Evolutionary conservation across 768 basidiomycete species (phyloP), one percentile per base, ranked within the genome.

Genomic region (Leccinellum albellum): DNA sequence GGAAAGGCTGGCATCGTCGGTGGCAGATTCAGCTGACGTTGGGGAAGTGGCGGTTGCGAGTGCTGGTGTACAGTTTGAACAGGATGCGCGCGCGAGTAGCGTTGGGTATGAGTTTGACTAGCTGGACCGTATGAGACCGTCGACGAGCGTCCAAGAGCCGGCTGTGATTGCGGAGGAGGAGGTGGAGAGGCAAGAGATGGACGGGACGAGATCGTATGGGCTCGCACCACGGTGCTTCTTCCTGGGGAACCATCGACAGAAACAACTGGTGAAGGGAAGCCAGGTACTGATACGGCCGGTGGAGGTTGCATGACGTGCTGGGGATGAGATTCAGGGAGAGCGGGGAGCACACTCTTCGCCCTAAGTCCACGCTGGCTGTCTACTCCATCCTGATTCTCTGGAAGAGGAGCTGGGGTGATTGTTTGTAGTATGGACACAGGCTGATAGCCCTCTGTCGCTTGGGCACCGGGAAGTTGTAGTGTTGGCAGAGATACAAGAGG

Each of bases 1-100:
- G 89, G 89, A 71, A 90, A 89, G 51, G 79, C 78, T 0, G 87
- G 82, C 7, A 80, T 78, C 0, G 87, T 82, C 6, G 89, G 69
- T 31, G 72, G 40, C 50, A 61, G 44, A 13, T 59, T 57, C 35
- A 69, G 58, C 58, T 63, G 69, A 29, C 47, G 59, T 48, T 50
- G 66, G 10, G 45, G 63, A 53, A 50, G 57, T 46, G 52, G 61
- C 3, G 47, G 46, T 44, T 61, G 61, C 2, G 48, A 55, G 26
- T 40, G 55, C 8, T 57, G 65, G 17, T 58, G 68, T 0, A 23
- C 1, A 3, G 42, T 7, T 7, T 55, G 60, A 32, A 37, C 20
- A 1, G 59, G 51, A 5, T 56, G 64, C 0, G 26, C 26, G 1
- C 54, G 66, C 1, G 60, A 8, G 13, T 55, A 44, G 17, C 55